Evolutionary conservation across 2,329 filamentous ascomycete species (phyloP), one percentile per base, ranked within the genome.

Genomic region (Diaporthe australafricana): DNA sequence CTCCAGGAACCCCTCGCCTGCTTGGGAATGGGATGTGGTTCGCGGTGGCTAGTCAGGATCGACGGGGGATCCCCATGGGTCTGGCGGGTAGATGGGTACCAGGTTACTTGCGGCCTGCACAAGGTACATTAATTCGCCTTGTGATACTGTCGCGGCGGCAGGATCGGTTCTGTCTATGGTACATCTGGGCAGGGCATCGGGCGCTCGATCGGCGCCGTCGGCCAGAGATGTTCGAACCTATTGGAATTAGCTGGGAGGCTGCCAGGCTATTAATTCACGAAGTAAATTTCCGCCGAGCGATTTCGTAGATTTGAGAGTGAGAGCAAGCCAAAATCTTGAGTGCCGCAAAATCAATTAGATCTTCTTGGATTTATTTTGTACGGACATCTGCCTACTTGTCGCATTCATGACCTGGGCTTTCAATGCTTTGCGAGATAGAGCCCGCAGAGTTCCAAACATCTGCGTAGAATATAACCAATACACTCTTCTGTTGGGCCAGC

Each of bases 21-120:
- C 25, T 25, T 22, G 30, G 6, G 4, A 1, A 22, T 38, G 30
- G 30, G 30, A 22, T 9, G 53, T 8, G 40, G 27, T 14, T 12
- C 27, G 27, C 20, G 60, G 42, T 32, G 32, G 17, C 42, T 63
- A 48, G 60, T 48, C 57, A 63, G 57, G 60, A 63, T 63, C 42
- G 60, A 48, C 60, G 42, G 27, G 57, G 60, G 60, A 63, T 63
- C 42, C 42, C 47, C 27, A 63, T 32, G 42, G 60, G 4, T 22
- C 17, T 30, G 20, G 60, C 45, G 30, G 60, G 20, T 63, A 17
- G 27, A 45, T 30, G 38, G 42, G 42, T 20, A 48, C 20, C 20
- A 17, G 60, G 42, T 42, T 32, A 35, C 30, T 22, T 48, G 20
- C 30, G 42, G 42, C 60, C 60, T 25, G 60, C 48, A 40, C 27